Percentiles rank a stretch among this genome's conserved stretches.
phyloP scores from a whole-genome alignment of 108 stramenopile genomes.

The Cyclotella baltica region DNA sequence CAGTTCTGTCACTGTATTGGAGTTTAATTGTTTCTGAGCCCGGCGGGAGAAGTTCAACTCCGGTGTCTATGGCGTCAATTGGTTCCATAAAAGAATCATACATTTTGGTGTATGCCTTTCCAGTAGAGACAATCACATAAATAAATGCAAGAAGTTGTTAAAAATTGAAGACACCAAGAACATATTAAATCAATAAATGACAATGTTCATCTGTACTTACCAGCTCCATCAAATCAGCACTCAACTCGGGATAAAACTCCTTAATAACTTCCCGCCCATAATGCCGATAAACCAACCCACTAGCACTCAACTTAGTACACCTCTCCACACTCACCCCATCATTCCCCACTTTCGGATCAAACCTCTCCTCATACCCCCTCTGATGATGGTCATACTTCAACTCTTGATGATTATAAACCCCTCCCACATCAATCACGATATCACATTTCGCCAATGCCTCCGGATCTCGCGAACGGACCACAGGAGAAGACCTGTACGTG shows the following conservation, averaged over 20 bases:
- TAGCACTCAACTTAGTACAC: constrained; percentile 90
- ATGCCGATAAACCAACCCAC: constrained; percentile 97
- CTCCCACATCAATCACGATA: constrained; percentile 98
- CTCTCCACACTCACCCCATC: constrained; percentile 48
- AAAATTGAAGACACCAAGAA: background rate
- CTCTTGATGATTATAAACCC: constrained; percentile 87
- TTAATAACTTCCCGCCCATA: constrained; percentile 93
- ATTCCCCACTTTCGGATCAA: constrained; percentile 52
- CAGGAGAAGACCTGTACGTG: constrained; percentile 74
- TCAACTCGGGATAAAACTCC: constrained; percentile 71
- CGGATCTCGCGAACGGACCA: constrained; percentile 90
- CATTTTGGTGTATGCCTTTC: constrained; percentile 69
- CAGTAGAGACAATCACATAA: background rate
- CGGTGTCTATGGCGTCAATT: constrained; percentile 99
- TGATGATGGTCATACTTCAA: constrained; percentile 98
- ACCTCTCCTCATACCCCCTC: constrained; percentile 88
- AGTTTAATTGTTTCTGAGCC: constrained; percentile 31
- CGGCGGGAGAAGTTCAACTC: constrained; percentile 83
- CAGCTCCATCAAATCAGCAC: constrained; percentile 61
- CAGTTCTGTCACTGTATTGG: constrained; percentile 88
- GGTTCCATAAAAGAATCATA: constrained; percentile 94
- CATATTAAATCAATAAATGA: background rate
- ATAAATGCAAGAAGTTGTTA: background rate
- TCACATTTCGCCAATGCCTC: constrained; percentile 79
- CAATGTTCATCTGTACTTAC: constrained; percentile 2